A percentile compares a stretch with the other conserved stretches of the same genome.
Evolutionary conservation across 2,329 filamentous ascomycete genomes (phyloP).

Genomic region (Claviceps capensis): DNA sequence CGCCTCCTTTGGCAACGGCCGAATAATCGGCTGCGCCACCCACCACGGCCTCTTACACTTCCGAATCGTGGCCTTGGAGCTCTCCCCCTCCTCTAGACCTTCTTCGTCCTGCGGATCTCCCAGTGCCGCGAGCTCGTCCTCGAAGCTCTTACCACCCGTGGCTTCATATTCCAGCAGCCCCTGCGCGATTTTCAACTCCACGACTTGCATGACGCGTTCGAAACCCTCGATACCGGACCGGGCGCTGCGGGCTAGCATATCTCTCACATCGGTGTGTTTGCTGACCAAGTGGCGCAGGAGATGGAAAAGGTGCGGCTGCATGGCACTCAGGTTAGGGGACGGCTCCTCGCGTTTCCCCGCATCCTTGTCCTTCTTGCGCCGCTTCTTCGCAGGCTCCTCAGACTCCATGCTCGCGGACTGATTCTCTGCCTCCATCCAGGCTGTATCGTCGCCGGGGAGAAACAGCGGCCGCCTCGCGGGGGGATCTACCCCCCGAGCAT

Average conservation of each 20-base stretch:
- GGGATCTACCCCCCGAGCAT: constrained; percentile 53
- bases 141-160: constrained; percentile 35
- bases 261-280: constrained; percentile 68
- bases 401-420: constrained; percentile 18
- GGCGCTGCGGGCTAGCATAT: constrained; percentile 59
- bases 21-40: constrained; percentile 77
- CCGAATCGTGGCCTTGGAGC: constrained; percentile 53
- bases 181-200: constrained; percentile 60
- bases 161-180: constrained; percentile 56
- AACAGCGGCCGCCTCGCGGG: constrained; percentile 62
- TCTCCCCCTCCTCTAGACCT: constrained; percentile 34
- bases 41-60: constrained; percentile 75
- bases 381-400: constrained; percentile 39
- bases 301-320: constrained; percentile 91
- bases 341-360: constrained; percentile 24
- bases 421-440: constrained; percentile 26
- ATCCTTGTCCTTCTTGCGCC: constrained; percentile 28
- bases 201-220: constrained; percentile 60
- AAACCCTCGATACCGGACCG: constrained; percentile 62
- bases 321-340: constrained; percentile 54
- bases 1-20: constrained; percentile 79
- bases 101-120: constrained; percentile 15
- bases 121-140: constrained; percentile 21
- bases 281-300: constrained; percentile 72
- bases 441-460: constrained; percentile 42